Evolutionary conservation across 2,329 filamentous ascomycete genomes (phyloP).

Genomic region (Cladophialophora carrionii): DNA sequence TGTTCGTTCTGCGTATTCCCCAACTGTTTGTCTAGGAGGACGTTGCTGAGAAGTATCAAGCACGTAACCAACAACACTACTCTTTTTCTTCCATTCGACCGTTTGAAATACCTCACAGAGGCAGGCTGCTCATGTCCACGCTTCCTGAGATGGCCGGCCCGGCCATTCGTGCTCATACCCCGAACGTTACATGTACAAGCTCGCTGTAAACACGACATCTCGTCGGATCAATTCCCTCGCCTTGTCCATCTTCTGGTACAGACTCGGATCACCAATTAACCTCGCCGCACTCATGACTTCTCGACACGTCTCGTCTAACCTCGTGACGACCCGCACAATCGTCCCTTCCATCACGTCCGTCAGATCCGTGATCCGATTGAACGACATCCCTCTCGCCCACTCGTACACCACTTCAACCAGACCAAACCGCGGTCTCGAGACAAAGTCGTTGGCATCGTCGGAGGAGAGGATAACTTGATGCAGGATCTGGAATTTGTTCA

Average conservation of each 20-base stretch:
- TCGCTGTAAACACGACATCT: slow-evolving; percentile 88
- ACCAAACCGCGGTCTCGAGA: slow-evolving; percentile 82
- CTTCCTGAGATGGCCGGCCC: background rate
- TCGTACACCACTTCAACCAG: slow-evolving; percentile 98
- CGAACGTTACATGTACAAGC: slow-evolving; percentile 73
- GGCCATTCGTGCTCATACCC: background rate
- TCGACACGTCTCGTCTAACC: slow-evolving; percentile 91
- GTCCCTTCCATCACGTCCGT: slow-evolving; percentile 97
- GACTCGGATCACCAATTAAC: slow-evolving; percentile 88
- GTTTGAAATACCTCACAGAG: background rate
- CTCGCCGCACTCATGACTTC: slow-evolving; percentile 97
- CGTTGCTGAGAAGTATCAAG: background rate
- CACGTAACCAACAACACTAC: too few relatives aligned
- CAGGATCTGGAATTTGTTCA: slow-evolving; percentile 84
- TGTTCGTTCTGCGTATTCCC: background rate
- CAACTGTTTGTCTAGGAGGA: background rate
- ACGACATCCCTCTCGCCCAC: slow-evolving; percentile 96
- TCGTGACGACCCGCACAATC: slow-evolving; percentile 91
- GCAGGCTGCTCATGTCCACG: background rate
- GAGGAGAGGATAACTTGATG: slow-evolving; percentile 89
- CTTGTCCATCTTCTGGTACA: slow-evolving; percentile 95
- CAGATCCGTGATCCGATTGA: slow-evolving; percentile 94
- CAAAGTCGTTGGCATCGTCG: slow-evolving; percentile 92
- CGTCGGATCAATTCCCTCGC: slow-evolving; percentile 98
- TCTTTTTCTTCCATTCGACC: too few relatives aligned